These are phyloP conservation scores for Pezicula neosporulosa DNA, from an alignment of 2,329 filamentous ascomycete species.

Conservation along the genomic window DNA sequence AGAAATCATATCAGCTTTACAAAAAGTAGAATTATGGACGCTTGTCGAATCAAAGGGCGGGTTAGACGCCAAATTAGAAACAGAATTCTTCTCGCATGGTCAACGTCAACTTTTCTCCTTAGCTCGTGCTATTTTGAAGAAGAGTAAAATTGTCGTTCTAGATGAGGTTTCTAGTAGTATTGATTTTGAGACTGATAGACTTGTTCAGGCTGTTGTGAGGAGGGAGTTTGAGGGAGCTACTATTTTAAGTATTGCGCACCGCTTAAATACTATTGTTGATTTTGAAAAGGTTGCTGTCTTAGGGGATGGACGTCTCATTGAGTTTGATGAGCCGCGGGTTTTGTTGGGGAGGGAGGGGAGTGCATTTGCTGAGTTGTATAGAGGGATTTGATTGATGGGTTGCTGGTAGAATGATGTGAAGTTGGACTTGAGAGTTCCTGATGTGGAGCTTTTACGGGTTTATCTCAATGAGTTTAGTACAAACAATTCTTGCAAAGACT, in stretches of 20 bases:
- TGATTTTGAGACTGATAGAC: constrained; percentile 52
- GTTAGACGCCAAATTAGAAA: constrained; percentile 28
- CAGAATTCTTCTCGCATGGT: constrained; percentile 36
- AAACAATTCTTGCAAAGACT: too few relatives aligned
- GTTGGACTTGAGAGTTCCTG: too few relatives aligned
- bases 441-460: too few relatives aligned
- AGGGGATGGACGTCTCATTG: constrained; percentile 49
- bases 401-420: too few relatives aligned
- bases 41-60: constrained; percentile 11
- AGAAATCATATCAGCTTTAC: background rate
- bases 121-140: constrained; percentile 39
- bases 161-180: constrained; percentile 46
- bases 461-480: too few relatives aligned
- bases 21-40: background rate
- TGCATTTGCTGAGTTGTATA: too few relatives aligned
- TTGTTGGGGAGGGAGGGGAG: constrained; percentile 6
- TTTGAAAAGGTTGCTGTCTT: constrained; percentile 48
- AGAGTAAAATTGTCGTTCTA: constrained; percentile 34
- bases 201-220: constrained; percentile 51
- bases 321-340: background rate
- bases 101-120: constrained; percentile 45
- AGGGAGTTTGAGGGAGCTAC: constrained; percentile 51
- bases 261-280: constrained; percentile 40
- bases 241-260: constrained; percentile 37
- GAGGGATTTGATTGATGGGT: too few relatives aligned